phyloP scores from a whole-genome alignment of 2,329 filamentous ascomycete species.

The Chalaropsis thielavioides region DNA sequence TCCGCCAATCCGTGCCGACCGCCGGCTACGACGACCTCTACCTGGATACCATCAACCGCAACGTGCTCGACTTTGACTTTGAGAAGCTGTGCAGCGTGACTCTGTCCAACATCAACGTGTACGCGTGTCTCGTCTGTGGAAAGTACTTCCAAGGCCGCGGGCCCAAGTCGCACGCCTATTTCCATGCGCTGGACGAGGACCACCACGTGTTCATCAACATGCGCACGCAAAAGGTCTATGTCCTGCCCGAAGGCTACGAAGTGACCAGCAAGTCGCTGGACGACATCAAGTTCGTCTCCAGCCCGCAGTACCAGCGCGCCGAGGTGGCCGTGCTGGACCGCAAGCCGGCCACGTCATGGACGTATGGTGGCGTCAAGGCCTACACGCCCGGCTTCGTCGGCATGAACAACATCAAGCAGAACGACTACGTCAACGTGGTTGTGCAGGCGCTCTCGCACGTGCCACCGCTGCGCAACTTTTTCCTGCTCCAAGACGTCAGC shows the following conservation, averaged over 20 bases:
- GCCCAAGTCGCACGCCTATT: slow-evolving; percentile 90
- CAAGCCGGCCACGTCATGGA: slow-evolving; percentile 48
- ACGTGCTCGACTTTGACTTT: slow-evolving; percentile 93
- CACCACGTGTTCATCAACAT: slow-evolving; percentile 99
- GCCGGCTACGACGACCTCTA: slow-evolving; percentile 92
- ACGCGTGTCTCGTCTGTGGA: slow-evolving; percentile 94
- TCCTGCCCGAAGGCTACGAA: slow-evolving; percentile 92
- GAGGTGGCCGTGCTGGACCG: slow-evolving; percentile 73
- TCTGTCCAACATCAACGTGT: slow-evolving; percentile 95
- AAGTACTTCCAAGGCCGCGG: slow-evolving; percentile 93
- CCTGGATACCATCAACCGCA: slow-evolving; percentile 89
- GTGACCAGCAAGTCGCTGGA: slow-evolving; percentile 88
- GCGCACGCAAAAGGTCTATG: slow-evolving; percentile 79
- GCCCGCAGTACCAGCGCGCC: slow-evolving; percentile 67
- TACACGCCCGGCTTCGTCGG: slow-evolving; percentile 93
- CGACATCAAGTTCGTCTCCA: slow-evolving; percentile 95
- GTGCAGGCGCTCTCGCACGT: slow-evolving; percentile 88
- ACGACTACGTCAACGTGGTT: slow-evolving; percentile 95
- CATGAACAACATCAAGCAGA: slow-evolving; percentile 99
- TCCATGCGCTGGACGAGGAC: slow-evolving; percentile 84
- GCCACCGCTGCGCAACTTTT: slow-evolving; percentile 73
- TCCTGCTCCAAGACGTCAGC: slow-evolving; percentile 72
- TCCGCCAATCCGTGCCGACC: slow-evolving; percentile 61
- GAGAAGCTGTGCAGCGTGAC: slow-evolving; percentile 96
- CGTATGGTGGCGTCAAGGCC: slow-evolving; percentile 57